Base-by-base conservation (phyloP, 2,329 filamentous ascomycete species). In the Fonsecaea monophora region DNA sequence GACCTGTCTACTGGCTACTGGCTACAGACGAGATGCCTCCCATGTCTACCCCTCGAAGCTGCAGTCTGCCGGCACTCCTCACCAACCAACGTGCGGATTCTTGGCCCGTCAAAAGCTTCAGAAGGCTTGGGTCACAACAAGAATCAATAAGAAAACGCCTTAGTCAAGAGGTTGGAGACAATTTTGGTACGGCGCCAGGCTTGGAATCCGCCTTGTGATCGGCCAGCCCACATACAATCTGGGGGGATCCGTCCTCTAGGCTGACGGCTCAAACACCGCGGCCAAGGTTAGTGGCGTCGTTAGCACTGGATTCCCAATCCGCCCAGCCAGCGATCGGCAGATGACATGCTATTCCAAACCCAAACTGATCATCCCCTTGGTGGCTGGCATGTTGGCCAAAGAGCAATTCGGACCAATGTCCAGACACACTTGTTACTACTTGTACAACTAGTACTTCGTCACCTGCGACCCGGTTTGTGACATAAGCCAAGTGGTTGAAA, bases 221-320 rank as follows among this genome's bases (percentile, higher is more conserved):
- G 45, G 10, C 59, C 32, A 48, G 37, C 53, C 53, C 15, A 21
- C 30, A 48, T 13, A 45, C 53, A 21, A 38, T 56, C 37, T 54
- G 59, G 59, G 55, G 40, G 45, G 38, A 56, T 56, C 45, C 60
- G 60, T 34, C 35, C 40, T 25, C 15, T 48, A n/a, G 53, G 60
- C 60, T 62, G 60, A 62, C 60, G 40, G 60, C 53, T 48, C 50
- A 62, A 62, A 62, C 53, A 50, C 60, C 55, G 55, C 60, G 60
- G 60, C 53, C 53, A 62, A 62, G 60, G 5, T 56, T 62, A 42
- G 60, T 56, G 60, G 60, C 60, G 60, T 32, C 53, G 10, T 38
- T 60, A 37, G 35, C 15, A 9, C 42, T 32, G 30, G 25, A 7
- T 42, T 15, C 9, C 57, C 45, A 60, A 34, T 25, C 55, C 32